Conservation (phyloP, 2,329 filamentous ascomycete species). For the Zymoseptoria tritici region DNA sequence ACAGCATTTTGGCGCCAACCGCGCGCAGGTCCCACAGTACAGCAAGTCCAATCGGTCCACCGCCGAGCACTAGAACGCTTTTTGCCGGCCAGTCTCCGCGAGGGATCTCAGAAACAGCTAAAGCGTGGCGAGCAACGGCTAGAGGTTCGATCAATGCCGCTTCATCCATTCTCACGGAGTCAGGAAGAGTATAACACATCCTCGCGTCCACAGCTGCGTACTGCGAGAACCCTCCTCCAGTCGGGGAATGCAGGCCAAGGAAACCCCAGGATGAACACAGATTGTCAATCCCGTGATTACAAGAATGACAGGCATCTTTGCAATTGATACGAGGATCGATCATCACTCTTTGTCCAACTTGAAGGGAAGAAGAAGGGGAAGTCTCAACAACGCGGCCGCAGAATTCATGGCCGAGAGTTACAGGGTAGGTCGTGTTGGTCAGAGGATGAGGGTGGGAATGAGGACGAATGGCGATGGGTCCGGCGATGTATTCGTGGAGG, state of each 20-base stretch:
- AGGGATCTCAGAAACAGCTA: constrained; percentile 10
- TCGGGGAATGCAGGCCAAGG: constrained; percentile 14
- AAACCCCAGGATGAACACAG: constrained; percentile 17
- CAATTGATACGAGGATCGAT: constrained; percentile 20
- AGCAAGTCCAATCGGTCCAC: constrained; percentile 20
- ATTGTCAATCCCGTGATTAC: constrained; percentile 10
- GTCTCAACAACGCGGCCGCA: constrained; percentile 15
- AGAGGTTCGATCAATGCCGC: constrained; percentile 20
- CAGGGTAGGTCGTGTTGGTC: constrained; percentile 9
- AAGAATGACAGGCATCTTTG: constrained; percentile 11
- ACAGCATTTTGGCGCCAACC: constrained; percentile 8
- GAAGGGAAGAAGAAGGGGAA: constrained; percentile 8
- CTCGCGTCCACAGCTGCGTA: constrained; percentile 8
- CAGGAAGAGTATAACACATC: constrained; percentile 13
- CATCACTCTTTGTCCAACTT: constrained; percentile 15
- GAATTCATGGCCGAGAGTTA: constrained; percentile 20
- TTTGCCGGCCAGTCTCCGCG: constrained; percentile 6
- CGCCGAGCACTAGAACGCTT: constrained; percentile 17
- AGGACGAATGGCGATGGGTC: constrained; percentile 13
- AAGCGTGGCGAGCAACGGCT: constrained; percentile 16
- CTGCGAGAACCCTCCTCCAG: constrained; percentile 17
- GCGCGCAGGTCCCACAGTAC: constrained; percentile 15
- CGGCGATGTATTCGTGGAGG: constrained; percentile 16
- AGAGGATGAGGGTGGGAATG: constrained; percentile 9
- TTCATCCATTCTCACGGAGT: constrained; percentile 11